Evolutionary conservation across 768 basidiomycete species (phyloP).

Genomic region (Chalciporus pseudorubinellus): DNA sequence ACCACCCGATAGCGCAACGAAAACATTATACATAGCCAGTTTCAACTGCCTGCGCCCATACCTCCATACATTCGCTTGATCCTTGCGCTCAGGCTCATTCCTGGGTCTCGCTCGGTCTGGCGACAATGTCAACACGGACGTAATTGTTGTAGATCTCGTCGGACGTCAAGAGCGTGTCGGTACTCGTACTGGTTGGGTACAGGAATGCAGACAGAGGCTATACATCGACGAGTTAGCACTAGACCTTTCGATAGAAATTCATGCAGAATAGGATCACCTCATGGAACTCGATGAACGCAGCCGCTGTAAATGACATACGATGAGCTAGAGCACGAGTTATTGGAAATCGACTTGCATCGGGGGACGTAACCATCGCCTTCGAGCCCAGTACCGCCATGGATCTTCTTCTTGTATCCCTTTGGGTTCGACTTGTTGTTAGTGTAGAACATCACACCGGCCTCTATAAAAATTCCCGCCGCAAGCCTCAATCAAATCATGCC

Average conservation of each 20-base stretch:
- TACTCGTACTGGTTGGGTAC: slow-evolving; percentile 50
- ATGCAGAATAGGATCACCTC: slow-evolving; percentile 36
- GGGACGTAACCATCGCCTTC: slow-evolving; percentile 57
- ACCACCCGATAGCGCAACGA: too few species aligned
- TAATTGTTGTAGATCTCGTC: slow-evolving; percentile 76
- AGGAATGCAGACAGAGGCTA: slow-evolving; percentile 64
- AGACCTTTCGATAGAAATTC: too few species aligned
- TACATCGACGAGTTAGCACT: neutral
- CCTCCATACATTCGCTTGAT: too few species aligned
- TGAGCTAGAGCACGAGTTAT: neutral
- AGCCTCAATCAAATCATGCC: neutral
- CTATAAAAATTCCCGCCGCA: slow-evolving; percentile 32
- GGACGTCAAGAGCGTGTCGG: slow-evolving; percentile 66
- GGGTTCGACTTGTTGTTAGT: slow-evolving; percentile 53
- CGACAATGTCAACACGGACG: slow-evolving; percentile 52
- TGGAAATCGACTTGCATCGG: slow-evolving; percentile 43
- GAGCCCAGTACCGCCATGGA: slow-evolving; percentile 71
- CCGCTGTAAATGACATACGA: slow-evolving; percentile 39
- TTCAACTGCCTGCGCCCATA: too few species aligned
- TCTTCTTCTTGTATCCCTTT: slow-evolving; percentile 58
- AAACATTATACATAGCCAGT: too few species aligned
- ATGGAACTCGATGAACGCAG: slow-evolving; percentile 69
- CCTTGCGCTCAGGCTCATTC: slow-evolving; percentile 5
- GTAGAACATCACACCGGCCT: slow-evolving; percentile 76
- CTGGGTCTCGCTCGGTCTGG: slow-evolving; percentile 10